phyloP scores from a whole-genome alignment of 1,284 basidiomycete species.

The Ceratobasidium sp. region DNA sequence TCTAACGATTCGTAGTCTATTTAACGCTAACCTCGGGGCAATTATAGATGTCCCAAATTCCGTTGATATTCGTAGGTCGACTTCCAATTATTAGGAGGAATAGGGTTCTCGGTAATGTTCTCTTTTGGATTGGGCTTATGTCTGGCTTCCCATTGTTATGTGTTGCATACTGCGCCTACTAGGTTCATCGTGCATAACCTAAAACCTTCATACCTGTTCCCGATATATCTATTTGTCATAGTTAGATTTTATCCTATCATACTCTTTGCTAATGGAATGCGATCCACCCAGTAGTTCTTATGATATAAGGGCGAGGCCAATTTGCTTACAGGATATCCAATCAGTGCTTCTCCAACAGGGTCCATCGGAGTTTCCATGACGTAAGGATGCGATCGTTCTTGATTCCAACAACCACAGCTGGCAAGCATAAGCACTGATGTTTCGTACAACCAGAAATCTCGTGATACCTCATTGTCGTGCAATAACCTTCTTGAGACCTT shows the following conservation, averaged over 20 bases:
- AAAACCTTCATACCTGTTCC: neutral
- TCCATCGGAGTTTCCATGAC: neutral
- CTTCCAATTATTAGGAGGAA: conserved; percentile 82
- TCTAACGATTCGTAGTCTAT: neutral
- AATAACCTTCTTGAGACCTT: neutral
- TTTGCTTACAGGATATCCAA: neutral
- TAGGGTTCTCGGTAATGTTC: conserved; percentile 76
- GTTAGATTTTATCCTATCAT: neutral
- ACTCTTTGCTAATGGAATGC: neutral
- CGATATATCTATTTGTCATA: neutral
- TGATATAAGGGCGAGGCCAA: neutral
- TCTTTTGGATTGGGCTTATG: conserved; percentile 89
- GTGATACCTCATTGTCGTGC: neutral
- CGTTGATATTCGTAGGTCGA: conserved; percentile 86
- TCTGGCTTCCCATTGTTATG: conserved; percentile 92
- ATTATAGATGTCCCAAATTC: conserved; percentile 87
- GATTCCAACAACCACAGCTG: neutral
- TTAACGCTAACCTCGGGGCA: neutral
- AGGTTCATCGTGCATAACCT: conserved; percentile 32
- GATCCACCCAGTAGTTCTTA: neutral
- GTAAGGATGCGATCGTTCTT: neutral
- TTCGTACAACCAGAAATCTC: neutral
- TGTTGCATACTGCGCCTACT: conserved; percentile 85
- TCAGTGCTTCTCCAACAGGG: conserved; percentile 41
- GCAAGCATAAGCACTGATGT: neutral